Evolutionary conservation across 1,139 yeast species (phyloP).

Genomic region (Hyphopichia wangnamkhiaoensis): DNA sequence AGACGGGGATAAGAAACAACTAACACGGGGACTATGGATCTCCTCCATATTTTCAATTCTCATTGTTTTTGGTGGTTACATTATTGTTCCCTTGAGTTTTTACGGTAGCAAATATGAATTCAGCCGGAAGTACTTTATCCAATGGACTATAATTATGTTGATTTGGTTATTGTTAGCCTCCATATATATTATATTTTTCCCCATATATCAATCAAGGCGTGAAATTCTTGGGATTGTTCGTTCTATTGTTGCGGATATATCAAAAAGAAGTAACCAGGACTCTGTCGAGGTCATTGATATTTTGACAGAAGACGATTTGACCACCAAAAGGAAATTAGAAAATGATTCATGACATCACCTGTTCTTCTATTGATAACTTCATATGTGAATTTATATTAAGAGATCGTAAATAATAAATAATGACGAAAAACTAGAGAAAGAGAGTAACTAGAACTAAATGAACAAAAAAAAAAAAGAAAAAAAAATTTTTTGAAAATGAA

Average conservation of each 20-base stretch:
- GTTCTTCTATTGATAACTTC: too few relatives aligned
- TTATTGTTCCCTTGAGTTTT: conserved; percentile 24
- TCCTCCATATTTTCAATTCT: conserved; percentile 19
- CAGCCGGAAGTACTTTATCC: conserved; percentile 29
- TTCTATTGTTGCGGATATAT: neutral
- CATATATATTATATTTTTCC: conserved; percentile 32
- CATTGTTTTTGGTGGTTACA: conserved; percentile 24
- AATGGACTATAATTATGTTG: conserved; percentile 30
- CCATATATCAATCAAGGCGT: conserved; percentile 30
- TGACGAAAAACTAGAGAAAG: too few relatives aligned
- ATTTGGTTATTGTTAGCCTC: conserved; percentile 34
- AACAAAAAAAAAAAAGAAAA: too few relatives aligned
- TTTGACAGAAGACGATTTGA: too few relatives aligned
- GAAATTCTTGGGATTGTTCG: neutral
- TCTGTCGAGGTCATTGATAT: neutral
- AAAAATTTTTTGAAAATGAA: neutral
- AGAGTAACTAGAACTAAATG: too few relatives aligned
- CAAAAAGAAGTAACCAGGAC: neutral
- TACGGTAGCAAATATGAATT: conserved; percentile 32
- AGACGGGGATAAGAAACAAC: conserved; percentile 17
- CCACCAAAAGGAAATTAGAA: too few relatives aligned
- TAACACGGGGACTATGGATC: conserved; percentile 23
- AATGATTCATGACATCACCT: too few relatives aligned
- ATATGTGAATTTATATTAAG: too few relatives aligned
- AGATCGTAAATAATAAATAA: too few relatives aligned